Evolutionary conservation across 2,329 filamentous ascomycete species (phyloP).

Genomic region (Hymenotorrendiella dingleyae): DNA sequence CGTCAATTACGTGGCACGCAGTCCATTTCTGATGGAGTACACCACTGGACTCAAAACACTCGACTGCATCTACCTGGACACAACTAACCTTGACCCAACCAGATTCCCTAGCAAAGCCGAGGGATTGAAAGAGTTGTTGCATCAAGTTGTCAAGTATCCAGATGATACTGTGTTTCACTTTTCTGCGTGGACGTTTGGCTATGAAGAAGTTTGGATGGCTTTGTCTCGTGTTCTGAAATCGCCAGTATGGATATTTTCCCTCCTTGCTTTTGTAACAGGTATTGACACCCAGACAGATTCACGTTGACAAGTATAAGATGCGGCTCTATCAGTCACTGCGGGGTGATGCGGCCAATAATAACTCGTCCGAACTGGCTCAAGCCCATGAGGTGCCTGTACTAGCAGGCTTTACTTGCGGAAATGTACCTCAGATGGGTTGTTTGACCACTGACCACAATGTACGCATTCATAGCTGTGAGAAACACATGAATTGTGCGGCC

Average conservation of each 20-base stretch:
- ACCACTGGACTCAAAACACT: slow-evolving; percentile 58
- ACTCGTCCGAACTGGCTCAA: slow-evolving; percentile 30
- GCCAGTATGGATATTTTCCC: slow-evolving; percentile 38
- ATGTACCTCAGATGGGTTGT: slow-evolving; percentile 62
- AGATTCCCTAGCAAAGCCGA: slow-evolving; percentile 60
- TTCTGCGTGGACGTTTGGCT: slow-evolving; percentile 86
- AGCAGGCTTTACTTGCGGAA: slow-evolving; percentile 69
- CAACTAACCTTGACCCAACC: slow-evolving; percentile 56
- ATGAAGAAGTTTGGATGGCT: slow-evolving; percentile 87
- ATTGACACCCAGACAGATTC: slow-evolving; percentile 47
- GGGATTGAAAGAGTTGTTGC: slow-evolving; percentile 67
- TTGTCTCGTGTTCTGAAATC: slow-evolving; percentile 65
- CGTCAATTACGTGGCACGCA: slow-evolving; percentile 65
- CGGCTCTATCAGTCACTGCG: slow-evolving; percentile 63
- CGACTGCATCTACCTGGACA: slow-evolving; percentile 85
- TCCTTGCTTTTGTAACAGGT: slow-evolving; percentile 7
- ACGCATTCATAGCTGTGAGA: slow-evolving; percentile 82
- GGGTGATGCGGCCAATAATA: slow-evolving; percentile 35
- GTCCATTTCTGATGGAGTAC: slow-evolving; percentile 72
- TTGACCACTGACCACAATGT: slow-evolving; percentile 58
- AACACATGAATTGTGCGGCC: slow-evolving; percentile 54
- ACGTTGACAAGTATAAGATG: slow-evolving; percentile 77
- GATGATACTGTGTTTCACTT: slow-evolving; percentile 74
- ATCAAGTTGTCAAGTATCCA: slow-evolving; percentile 63
- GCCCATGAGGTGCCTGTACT: slow-evolving; percentile 60